A percentile compares a stretch with the other conserved stretches of the same genome.
Evolutionary conservation across 305 asterid species (phyloP).

Genomic region (Rubia peregrina): DNA sequence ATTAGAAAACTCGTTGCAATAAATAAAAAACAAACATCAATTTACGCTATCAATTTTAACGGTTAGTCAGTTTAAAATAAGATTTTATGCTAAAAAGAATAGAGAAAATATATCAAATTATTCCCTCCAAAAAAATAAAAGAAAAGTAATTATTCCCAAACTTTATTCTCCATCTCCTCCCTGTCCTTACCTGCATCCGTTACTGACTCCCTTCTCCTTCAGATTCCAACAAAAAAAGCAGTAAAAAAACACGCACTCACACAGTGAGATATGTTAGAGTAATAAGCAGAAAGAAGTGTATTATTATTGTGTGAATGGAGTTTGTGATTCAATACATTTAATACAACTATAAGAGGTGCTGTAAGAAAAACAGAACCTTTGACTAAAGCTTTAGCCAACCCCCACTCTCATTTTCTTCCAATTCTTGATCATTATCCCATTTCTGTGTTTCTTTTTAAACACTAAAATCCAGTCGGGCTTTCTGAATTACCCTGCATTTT

Average conservation of each 20-base stretch:
- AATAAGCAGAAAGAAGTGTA: too few relatives aligned
- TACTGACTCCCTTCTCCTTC: constrained; percentile 5
- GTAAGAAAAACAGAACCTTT: constrained; percentile 14
- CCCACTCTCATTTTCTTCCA: constrained; percentile 1
- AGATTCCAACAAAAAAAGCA: not conserved
- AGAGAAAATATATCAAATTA: too few relatives aligned
- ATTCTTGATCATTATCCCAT: not conserved
- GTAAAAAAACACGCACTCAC: constrained; percentile 1
- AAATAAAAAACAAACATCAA: too few relatives aligned
- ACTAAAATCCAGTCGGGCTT: not conserved
- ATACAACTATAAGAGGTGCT: constrained; percentile 3
- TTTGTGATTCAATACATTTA: too few relatives aligned
- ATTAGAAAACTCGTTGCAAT: too few relatives aligned
- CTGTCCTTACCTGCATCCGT: not conserved
- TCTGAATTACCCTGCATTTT: too few relatives aligned
- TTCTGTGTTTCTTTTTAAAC: not conserved
- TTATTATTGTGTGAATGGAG: too few relatives aligned
- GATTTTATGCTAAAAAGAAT: too few relatives aligned
- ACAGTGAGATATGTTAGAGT: not conserved
- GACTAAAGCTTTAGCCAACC: constrained; percentile 14
- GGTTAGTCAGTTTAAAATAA: too few relatives aligned
- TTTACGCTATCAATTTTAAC: too few relatives aligned
- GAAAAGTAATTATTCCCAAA: not conserved
- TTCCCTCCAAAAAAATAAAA: not conserved
- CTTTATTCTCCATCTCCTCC: not conserved